Conservation (phyloP, 768 basidiomycete species). For the Tylopilus subfusipes region DNA sequence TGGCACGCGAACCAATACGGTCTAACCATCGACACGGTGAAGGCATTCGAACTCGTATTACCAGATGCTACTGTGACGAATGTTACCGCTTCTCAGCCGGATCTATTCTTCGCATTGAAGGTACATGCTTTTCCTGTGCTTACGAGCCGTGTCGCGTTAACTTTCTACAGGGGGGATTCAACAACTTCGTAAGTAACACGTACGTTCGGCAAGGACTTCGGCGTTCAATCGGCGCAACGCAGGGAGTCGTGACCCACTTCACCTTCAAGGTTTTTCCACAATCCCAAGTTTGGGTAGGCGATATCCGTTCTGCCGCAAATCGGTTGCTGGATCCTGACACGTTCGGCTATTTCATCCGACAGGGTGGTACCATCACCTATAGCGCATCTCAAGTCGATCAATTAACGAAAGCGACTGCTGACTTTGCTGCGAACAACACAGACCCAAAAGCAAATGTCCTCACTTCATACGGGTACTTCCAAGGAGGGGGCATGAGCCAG, state of each 20-base stretch:
- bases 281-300: slow-evolving; percentile 25
- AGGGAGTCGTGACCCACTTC: slow-evolving; percentile 61
- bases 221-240: slow-evolving; percentile 33
- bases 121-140: slow-evolving; percentile 25
- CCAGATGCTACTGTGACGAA: slow-evolving; percentile 46
- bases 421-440: slow-evolving; percentile 19
- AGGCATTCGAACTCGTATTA: slow-evolving; percentile 55
- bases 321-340: not conserved
- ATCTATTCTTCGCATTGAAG: slow-evolving; percentile 46
- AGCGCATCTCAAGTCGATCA: slow-evolving; percentile 13
- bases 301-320: not conserved
- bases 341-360: slow-evolving; percentile 1
- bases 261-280: slow-evolving; percentile 44
- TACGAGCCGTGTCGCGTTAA: not conserved
- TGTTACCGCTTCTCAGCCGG: slow-evolving; percentile 35
- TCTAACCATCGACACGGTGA: slow-evolving; percentile 51
- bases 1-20: slow-evolving; percentile 63
- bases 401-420: slow-evolving; percentile 24
- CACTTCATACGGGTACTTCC: slow-evolving; percentile 35
- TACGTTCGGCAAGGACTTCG: slow-evolving; percentile 1
- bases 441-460: slow-evolving; percentile 37
- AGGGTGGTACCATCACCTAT: slow-evolving; percentile 49
- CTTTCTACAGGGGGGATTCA: slow-evolving; percentile 52
- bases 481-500: slow-evolving; percentile 31
- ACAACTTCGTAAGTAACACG: slow-evolving; percentile 48